Base-by-base conservation (phyloP, 2,329 filamentous ascomycete species). In the Aspergillus fischeri region DNA sequence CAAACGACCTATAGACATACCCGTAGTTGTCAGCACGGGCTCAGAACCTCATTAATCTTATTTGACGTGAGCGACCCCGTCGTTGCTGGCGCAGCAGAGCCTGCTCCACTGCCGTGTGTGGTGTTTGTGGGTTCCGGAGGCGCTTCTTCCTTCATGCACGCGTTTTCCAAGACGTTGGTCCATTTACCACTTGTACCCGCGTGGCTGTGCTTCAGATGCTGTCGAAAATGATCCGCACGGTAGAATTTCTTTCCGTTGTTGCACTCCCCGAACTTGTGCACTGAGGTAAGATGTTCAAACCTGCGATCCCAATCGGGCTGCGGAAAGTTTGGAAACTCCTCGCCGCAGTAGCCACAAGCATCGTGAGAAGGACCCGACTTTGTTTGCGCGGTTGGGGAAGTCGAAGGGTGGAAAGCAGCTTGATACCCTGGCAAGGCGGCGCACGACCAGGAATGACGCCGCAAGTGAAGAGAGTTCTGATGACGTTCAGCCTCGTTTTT, bases 231-330 rank as follows among this genome's bases (percentile, higher is more conserved):
- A 74, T 99, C 94, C 35, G 94, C 94, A 41, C 94, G 86, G 78
- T 90, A 99, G 74, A 99, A 99, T 74, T 97, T 97, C 81, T 99
- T 99, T 65, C 90, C 89, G 68, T 94, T 92, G 74, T 99, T 99
- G 83, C 94, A 99, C 77, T 97, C 94, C 61, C 92, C 86, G 72
- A 96, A 99, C 72, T 99, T 99, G 80, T 99, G 94, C 62, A 92
- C 85, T 66, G 90, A 88, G 69, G 92, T 92, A 54, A 99, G 79
- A 77, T 99, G 94, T 56, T 90, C 88, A 54, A 92, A 86, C 57
- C 94, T 87, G 60, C 86, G 82, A 53, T 96, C 90, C 92, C 92
- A 97, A 70, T 97, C 90, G 53, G 91, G 85, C 4, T 92, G 88
- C 44, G 90, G 78, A 54, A 74, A 73, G 60, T 80, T 96, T 24